A percentile compares a stretch with the other conserved stretches of the same genome.
Evolutionary conservation across 768 basidiomycete genomes (phyloP).

Genomic region (Russula emetica): DNA sequence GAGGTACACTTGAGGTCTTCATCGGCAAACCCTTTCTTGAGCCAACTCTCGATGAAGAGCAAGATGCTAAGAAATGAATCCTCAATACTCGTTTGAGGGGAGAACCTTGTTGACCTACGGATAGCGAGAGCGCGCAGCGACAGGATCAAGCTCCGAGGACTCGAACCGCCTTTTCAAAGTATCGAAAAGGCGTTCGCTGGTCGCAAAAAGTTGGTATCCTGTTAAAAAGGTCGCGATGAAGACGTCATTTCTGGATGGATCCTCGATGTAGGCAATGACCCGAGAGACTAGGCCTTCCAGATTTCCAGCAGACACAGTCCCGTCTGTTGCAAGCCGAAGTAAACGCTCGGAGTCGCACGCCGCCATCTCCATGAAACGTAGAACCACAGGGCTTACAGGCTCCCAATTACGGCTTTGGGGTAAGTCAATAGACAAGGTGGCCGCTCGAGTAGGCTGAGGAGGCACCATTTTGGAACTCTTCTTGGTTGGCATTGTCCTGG

Average conservation of each 20-base stretch:
- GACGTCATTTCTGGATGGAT: not conserved
- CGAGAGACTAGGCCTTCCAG: conserved; percentile 20
- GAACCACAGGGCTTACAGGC: conserved; percentile 1
- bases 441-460: not conserved
- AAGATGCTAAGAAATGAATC: conserved; percentile 6
- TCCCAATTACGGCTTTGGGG: not conserved
- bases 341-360: conserved; percentile 10
- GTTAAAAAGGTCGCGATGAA: conserved; percentile 13
- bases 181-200: conserved; percentile 6
- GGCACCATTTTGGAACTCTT: not conserved
- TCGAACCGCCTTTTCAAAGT: conserved; percentile 17
- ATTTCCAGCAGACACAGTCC: conserved; percentile 17
- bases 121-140: not conserved
- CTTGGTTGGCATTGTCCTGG: not conserved
- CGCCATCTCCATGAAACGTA: not conserved
- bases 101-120: not conserved
- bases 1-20: conserved; percentile 3
- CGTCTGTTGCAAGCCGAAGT: conserved; percentile 8
- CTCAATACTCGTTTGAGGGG: too few species aligned
- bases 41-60: conserved; percentile 19
- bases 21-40: conserved; percentile 21
- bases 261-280: not conserved
- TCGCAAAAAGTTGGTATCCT: conserved; percentile 12
- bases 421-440: not conserved
- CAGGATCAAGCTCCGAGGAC: not conserved